These are phyloP conservation scores for Podospora australis DNA, from an alignment of 495 filamentous ascomycete species.

Conservation along the genomic window DNA sequence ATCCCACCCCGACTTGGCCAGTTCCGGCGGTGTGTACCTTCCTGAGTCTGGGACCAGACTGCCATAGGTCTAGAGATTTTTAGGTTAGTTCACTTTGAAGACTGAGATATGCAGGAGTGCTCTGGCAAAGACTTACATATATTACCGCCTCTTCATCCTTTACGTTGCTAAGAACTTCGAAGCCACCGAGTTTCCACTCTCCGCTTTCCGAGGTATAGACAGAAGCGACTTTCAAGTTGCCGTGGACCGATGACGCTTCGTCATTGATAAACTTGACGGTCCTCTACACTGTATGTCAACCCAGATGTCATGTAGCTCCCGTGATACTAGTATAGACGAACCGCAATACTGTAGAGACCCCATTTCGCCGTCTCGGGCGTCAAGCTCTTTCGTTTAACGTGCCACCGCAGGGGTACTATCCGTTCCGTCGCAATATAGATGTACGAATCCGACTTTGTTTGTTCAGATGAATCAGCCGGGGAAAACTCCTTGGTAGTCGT, in stretches of 20 bases:
- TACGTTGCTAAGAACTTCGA: slow-evolving; percentile 88
- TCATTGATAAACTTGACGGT: slow-evolving; percentile 94
- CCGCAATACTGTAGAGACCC: slow-evolving; percentile 82
- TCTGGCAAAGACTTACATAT: slow-evolving; percentile 52
- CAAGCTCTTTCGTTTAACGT: slow-evolving; percentile 74
- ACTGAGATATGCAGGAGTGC: not conserved
- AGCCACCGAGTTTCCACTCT: slow-evolving; percentile 93
- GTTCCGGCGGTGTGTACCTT: slow-evolving; percentile 78
- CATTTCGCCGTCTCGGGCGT: slow-evolving; percentile 90
- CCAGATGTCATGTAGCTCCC: not conserved
- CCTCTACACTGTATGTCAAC: slow-evolving; percentile 45
- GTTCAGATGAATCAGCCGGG: slow-evolving; percentile 9
- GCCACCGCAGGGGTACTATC: slow-evolving; percentile 76
- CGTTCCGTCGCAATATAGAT: slow-evolving; percentile 95
- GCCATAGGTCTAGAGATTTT: slow-evolving; percentile 60
- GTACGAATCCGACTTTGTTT: slow-evolving; percentile 81
- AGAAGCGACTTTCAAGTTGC: slow-evolving; percentile 73
- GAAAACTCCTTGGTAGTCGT: not conserved
- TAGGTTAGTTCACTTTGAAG: slow-evolving; percentile 2
- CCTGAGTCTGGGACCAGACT: slow-evolving; percentile 76
- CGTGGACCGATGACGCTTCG: slow-evolving; percentile 86
- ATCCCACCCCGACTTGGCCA: slow-evolving; percentile 83
- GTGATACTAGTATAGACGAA: slow-evolving; percentile 38
- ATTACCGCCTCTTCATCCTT: slow-evolving; percentile 92
- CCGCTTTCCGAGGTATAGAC: slow-evolving; percentile 91